Evolutionary conservation across 2,329 filamentous ascomycete species (phyloP), one percentile per base, ranked within the genome.

Genomic region (Colletotrichum higginsianum): DNA sequence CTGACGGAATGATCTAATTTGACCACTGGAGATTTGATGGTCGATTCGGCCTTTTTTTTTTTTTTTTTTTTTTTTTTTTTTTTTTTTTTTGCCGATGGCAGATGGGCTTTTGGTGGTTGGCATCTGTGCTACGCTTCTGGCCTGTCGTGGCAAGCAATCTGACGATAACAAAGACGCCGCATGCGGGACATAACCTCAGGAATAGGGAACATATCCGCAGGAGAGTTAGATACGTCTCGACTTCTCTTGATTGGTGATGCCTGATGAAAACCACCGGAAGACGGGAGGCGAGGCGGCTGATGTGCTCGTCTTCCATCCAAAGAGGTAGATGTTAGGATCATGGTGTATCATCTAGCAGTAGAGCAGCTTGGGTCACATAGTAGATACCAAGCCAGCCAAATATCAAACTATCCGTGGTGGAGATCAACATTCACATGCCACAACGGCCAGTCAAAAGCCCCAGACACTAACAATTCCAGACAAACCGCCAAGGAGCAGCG

Each of bases 381-480:
- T 38, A 38, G 35, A 38, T 38, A 38, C 35, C 35, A 11, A 38
- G 35, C 35, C 55, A 53, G 44, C 47, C 26, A 47, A 35, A 46
- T 18, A 35, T 46, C 55, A n/a, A 42, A 46, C 38, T 44, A 21
- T 63, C 16, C 35, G 35, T 38, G 50, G 46, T 57, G 61, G 52
- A 53, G 46, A 57, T 21, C 26, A 49, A 23, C 30, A 5, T 53
- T 71, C 68, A 63, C 64, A 68, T 64, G 53, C 30, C 47, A 52
- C 35, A 7, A 42, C 15, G 52, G 53, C 69, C 69, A 72, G 58
- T 69, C 46, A 72, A 68, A 69, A 26, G 42, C 12, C 47, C 46
- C 53, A 35, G 0, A 23, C 52, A 55, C 58, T 71, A 71, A 71
- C 68, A 71, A 58, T 68, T 63, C 60, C 61, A 40, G 46, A 53